Base-by-base conservation (phyloP, 2,329 filamentous ascomycete genomes). In the Hawksworthiomyces lignivorus region DNA sequence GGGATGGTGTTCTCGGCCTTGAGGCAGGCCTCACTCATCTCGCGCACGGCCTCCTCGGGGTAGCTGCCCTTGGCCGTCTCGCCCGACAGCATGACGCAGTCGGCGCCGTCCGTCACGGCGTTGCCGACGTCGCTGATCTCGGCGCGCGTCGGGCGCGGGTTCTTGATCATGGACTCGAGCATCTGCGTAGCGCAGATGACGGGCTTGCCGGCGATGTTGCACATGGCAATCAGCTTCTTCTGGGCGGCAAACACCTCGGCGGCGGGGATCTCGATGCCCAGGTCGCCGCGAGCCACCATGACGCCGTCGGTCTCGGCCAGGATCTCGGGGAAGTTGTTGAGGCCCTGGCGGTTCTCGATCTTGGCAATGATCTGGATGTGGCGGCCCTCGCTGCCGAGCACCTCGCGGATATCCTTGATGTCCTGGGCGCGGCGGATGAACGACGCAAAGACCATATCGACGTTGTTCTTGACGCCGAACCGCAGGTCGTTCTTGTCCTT, bases 221-320 rank as follows among this genome's bases (percentile, higher is more conserved):
- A 98, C 82, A 97, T 97, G 69, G 92, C 89, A 68, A 98, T 98
- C 79, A 98, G 89, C 87, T 98, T 98, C 84, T 98, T 98, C 77
- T 98, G 92, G 44, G 92, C 92, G 55, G 94, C 87, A 69, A 98
- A 98, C 53, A 98, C 92, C 76, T 98, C 92, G 51, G 90, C 87
- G 48, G 92, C 90, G 37, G 92, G 90, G 57, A 98, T 98, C 72
- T 98, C 92, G 57, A 98, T 98, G 74, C 92, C 92, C 52, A 95
- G 73, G 62, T 97, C 92, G 72, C 92, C 92, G 80, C 92, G 90
- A 59, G 92, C 92, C 55, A 98, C 92, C 92, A 98, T 98, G 73
- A 98, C 89, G 77, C 92, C 92, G 65, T 98, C 92, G 6, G 92
- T 97, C 72, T 89, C 87, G 61, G 80, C 77, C 47, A 98, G 81